These are phyloP conservation scores for Teratosphaeria destructans DNA, from an alignment of 2,329 filamentous ascomycete species.

Conservation along the genomic window DNA sequence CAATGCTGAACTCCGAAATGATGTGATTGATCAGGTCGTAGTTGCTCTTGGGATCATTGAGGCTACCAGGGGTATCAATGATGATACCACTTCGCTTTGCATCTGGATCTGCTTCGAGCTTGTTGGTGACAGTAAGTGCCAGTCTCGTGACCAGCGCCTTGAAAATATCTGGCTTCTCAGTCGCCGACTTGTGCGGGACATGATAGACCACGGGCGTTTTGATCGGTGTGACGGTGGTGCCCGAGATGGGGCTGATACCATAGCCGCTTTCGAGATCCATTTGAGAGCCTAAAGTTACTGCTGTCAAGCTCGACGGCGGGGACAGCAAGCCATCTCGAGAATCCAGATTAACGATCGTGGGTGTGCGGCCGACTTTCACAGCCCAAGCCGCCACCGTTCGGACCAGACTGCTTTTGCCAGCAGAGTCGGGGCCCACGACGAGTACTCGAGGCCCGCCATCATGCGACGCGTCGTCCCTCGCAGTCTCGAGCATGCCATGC, in stretches of 20 bases:
- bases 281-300: slow-evolving; percentile 75
- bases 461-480: slow-evolving; percentile 49
- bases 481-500: slow-evolving; percentile 71
- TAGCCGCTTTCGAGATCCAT: slow-evolving; percentile 77
- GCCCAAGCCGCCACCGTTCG: slow-evolving; percentile 64
- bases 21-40: slow-evolving; percentile 76
- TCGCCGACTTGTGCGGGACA: slow-evolving; percentile 63
- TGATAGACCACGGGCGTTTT: slow-evolving; percentile 89
- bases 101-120: slow-evolving; percentile 63
- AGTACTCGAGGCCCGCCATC: slow-evolving; percentile 65
- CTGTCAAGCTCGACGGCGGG: slow-evolving; percentile 65
- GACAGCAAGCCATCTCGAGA: slow-evolving; percentile 54
- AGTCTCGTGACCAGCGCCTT: slow-evolving; percentile 64
- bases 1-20: slow-evolving; percentile 57
- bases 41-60: slow-evolving; percentile 53
- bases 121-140: slow-evolving; percentile 65
- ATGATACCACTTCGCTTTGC: slow-evolving; percentile 68
- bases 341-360: slow-evolving; percentile 71
- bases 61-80: slow-evolving; percentile 68
- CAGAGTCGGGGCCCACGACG: slow-evolving; percentile 65
- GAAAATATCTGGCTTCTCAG: slow-evolving; percentile 62
- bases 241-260: slow-evolving; percentile 83
- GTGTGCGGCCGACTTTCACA: slow-evolving; percentile 71
- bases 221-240: slow-evolving; percentile 76
- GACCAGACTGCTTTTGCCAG: slow-evolving; percentile 53